Percentiles rank a stretch among this genome's conserved stretches.
Conservation (phyloP, 1,139 yeast genomes). For the Pichia sp. region DNA sequence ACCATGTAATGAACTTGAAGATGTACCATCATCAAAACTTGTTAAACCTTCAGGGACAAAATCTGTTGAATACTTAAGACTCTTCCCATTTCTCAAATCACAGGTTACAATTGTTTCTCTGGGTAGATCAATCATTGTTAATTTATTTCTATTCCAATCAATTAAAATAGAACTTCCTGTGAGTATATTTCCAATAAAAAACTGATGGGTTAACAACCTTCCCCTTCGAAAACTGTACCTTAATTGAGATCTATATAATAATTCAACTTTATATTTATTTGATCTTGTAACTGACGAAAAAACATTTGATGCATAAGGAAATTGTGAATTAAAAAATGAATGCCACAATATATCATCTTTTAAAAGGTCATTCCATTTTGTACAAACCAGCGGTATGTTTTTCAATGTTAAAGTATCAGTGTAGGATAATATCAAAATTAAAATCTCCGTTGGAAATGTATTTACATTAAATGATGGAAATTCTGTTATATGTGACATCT, state of each 20-base stretch:
- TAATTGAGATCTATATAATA: conserved; percentile 35
- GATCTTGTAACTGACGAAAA: conserved; percentile 58
- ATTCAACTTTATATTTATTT: conserved; percentile 49
- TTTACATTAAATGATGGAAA: conserved; percentile 3
- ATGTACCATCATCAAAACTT: conserved; percentile 22
- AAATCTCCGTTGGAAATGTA: conserved; percentile 52
- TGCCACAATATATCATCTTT: conserved; percentile 60
- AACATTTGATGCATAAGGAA: conserved; percentile 31
- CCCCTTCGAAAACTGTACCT: conserved; percentile 45
- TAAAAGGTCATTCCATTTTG: conserved; percentile 44
- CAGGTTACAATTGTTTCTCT: conserved; percentile 11
- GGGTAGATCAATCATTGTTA: conserved; percentile 14
- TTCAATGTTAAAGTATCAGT: conserved; percentile 51
- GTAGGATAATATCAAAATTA: conserved; percentile 49
- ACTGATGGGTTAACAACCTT: conserved; percentile 30
- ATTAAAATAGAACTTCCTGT: conserved; percentile 5
- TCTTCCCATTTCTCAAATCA: conserved; percentile 14
- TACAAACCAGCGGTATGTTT: conserved; percentile 48
- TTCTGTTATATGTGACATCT: no score
- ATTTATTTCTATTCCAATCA: conserved; percentile 15
- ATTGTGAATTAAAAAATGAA: conserved; percentile 43
- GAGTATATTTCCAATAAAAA: background rate
- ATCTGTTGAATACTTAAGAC: conserved; percentile 6
- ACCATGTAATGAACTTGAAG: conserved; percentile 6
- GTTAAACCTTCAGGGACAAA: conserved; percentile 28